phyloP scores from a whole-genome alignment of 2,329 filamentous ascomycete genomes.

The Clarireedia hainanense region DNA sequence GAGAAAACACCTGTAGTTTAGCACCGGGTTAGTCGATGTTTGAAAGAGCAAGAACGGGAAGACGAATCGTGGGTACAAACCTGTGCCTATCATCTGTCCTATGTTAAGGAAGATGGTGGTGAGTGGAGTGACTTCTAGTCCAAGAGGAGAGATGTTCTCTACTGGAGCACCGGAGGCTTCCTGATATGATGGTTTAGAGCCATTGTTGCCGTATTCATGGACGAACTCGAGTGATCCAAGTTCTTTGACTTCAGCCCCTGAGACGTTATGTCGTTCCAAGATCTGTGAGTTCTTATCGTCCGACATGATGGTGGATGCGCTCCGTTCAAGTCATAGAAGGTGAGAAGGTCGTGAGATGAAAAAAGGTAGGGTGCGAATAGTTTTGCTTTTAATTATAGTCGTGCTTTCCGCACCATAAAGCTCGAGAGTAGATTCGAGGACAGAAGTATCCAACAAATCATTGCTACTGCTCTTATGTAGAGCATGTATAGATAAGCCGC shows the following conservation, averaged over 20 bases:
- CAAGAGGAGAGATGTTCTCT: slow-evolving; percentile 49
- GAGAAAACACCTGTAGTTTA: slow-evolving; percentile 45
- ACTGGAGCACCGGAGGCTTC: slow-evolving; percentile 56
- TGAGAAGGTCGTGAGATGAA: no score
- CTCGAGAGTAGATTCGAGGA: neutral
- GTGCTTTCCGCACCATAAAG: no score
- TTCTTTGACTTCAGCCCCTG: neutral
- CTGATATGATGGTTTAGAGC: slow-evolving; percentile 35
- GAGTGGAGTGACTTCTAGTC: slow-evolving; percentile 47
- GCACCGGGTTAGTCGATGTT: no score
- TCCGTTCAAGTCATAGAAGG: neutral
- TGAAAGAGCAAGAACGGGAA: no score
- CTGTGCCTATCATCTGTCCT: slow-evolving; percentile 54
- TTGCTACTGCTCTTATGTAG: neutral
- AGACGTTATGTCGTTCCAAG: neutral
- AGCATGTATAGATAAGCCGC: neutral
- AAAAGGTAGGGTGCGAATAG: no score
- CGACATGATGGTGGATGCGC: neutral
- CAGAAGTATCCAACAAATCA: neutral
- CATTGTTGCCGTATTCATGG: slow-evolving; percentile 37
- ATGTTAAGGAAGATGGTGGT: slow-evolving; percentile 54
- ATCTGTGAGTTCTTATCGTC: neutral
- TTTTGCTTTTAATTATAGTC: no score
- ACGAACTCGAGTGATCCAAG: slow-evolving; percentile 14
- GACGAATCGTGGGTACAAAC: no score